Evolutionary conservation across 495 filamentous ascomycete genomes (phyloP).

Genomic region (Tuber umbilicatum): DNA sequence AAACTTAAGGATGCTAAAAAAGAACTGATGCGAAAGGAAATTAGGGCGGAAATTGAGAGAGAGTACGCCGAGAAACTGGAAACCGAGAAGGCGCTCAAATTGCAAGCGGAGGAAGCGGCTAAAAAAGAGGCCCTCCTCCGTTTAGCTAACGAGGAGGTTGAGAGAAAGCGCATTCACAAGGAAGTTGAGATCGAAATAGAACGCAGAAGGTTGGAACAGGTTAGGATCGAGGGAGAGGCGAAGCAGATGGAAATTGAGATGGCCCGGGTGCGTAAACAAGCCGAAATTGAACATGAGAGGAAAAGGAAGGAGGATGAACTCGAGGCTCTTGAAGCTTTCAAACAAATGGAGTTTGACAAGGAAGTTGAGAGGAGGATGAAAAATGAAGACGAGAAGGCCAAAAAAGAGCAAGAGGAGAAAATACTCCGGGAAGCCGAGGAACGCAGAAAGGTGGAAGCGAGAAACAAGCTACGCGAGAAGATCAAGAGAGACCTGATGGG

Average conservation of each 20-base stretch:
- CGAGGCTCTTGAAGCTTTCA: constrained; percentile 10
- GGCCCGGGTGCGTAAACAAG: constrained; percentile 18
- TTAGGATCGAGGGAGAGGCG: constrained; percentile 18
- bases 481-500: constrained; percentile 34
- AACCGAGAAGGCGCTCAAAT: constrained; percentile 3
- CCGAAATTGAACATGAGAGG: constrained; percentile 18
- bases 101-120: constrained; percentile 12
- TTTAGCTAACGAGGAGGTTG: constrained; percentile 15
- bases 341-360: constrained; percentile 18
- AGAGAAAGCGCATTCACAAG: constrained; percentile 25
- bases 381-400: constrained; percentile 7
- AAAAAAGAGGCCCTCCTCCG: constrained; percentile 16
- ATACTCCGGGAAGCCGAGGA: constrained; percentile 27
- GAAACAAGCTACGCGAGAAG: constrained; percentile 26
- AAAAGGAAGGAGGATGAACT: constrained; percentile 18
- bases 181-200: constrained; percentile 26
- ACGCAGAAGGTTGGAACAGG: constrained; percentile 16
- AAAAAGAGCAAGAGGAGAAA: constrained; percentile 17
- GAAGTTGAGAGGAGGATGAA: constrained; percentile 17
- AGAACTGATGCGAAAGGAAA: constrained; percentile 34
- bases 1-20: constrained; percentile 30
- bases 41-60: constrained; percentile 35
- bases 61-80: constrained; percentile 21
- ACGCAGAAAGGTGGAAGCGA: constrained; percentile 15
- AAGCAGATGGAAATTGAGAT: constrained; percentile 19